These are phyloP conservation scores for Pyrenophora tritici-repentis DNA, from an alignment of 2,329 filamentous ascomycete species.

Conservation along the genomic window DNA sequence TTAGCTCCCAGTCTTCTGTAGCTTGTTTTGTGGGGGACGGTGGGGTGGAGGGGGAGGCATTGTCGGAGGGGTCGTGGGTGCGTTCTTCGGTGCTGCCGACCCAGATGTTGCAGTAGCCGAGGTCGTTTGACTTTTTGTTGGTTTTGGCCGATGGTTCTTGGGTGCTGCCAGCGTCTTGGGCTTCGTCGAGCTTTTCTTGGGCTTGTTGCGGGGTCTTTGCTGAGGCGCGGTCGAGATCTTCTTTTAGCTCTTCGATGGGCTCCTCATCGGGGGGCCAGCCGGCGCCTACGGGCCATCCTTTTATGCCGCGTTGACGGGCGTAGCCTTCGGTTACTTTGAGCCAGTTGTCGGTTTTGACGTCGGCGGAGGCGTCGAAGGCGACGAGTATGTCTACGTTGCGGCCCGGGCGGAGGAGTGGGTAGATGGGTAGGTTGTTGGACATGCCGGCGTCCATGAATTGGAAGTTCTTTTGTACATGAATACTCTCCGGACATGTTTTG, in stretches of 20 bases:
- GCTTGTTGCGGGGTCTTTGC: slow-evolving; percentile 65
- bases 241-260: slow-evolving; percentile 62
- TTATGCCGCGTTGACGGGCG: slow-evolving; percentile 83
- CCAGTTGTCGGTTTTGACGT: slow-evolving; percentile 95
- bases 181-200: slow-evolving; percentile 66
- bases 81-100: slow-evolving; percentile 82
- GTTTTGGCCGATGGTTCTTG: slow-evolving; percentile 32
- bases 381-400: slow-evolving; percentile 87
- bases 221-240: slow-evolving; percentile 71
- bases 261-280: slow-evolving; percentile 79
- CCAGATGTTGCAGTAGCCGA: slow-evolving; percentile 95
- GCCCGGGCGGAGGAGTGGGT: slow-evolving; percentile 86
- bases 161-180: slow-evolving; percentile 45
- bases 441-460: slow-evolving; percentile 91
- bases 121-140: slow-evolving; percentile 51
- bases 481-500: slow-evolving; percentile 74
- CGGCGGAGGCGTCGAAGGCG: slow-evolving; percentile 92
- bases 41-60: too few relatives aligned
- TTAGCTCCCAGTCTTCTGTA: slow-evolving; percentile 68
- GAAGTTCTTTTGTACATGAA: slow-evolving; percentile 70
- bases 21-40: slow-evolving; percentile 52
- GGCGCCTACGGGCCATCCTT: slow-evolving; percentile 92
- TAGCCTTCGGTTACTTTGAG: slow-evolving; percentile 93
- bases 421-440: slow-evolving; percentile 97
- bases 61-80: slow-evolving; percentile 47